phyloP scores from a whole-genome alignment of 1,284 basidiomycete species.

The Pholiota adiposa region DNA sequence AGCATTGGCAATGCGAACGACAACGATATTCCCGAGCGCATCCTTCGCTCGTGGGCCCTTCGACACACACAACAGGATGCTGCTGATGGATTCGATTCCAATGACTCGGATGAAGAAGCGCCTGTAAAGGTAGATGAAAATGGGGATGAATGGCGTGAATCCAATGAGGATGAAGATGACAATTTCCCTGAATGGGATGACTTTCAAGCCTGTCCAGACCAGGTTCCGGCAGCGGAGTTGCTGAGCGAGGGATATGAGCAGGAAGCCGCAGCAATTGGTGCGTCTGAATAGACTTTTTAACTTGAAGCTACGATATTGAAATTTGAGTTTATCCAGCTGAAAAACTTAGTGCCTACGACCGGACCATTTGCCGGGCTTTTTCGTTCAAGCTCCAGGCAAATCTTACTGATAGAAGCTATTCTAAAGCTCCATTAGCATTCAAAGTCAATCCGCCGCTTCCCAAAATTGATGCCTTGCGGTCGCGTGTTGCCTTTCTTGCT shows the following conservation, averaged over 20 bases:
- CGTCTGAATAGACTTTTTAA: background rate
- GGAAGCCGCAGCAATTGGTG: background rate
- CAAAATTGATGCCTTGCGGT: constrained; percentile 12
- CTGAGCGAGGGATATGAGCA: background rate
- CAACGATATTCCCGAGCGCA: too few relatives aligned
- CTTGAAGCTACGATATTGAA: background rate
- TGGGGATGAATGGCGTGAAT: too few relatives aligned
- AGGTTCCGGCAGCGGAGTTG: background rate
- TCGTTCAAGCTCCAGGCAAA: constrained; percentile 27
- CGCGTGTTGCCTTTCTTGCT: constrained; percentile 24
- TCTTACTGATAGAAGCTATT: constrained; percentile 24
- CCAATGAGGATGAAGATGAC: too few relatives aligned
- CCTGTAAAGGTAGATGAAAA: too few relatives aligned
- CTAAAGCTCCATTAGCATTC: constrained; percentile 24
- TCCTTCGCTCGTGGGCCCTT: too few relatives aligned
- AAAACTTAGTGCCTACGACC: constrained; percentile 23
- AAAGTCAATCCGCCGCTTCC: constrained; percentile 16
- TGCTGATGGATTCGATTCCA: too few relatives aligned
- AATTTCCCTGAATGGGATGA: too few relatives aligned
- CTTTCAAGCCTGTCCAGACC: too few relatives aligned
- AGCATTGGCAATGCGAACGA: too few relatives aligned
- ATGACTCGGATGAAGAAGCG: too few relatives aligned
- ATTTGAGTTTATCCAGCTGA: constrained; percentile 17
- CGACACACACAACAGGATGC: too few relatives aligned
- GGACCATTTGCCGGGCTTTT: constrained; percentile 28